phyloP scores from a whole-genome alignment of 768 basidiomycete genomes.

The Termitomyces titanicus region DNA sequence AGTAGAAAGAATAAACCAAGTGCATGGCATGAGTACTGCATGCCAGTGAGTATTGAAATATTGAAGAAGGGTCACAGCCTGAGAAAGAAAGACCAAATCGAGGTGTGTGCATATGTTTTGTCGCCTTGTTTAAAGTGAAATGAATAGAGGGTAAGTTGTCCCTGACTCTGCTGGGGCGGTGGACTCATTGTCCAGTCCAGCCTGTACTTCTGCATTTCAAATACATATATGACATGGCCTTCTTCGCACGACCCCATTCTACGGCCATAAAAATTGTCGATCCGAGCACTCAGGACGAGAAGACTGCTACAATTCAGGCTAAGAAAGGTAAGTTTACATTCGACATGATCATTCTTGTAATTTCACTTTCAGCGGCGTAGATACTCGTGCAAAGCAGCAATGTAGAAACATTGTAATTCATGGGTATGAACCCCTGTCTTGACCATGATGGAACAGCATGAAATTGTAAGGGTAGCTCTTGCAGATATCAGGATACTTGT shows the following conservation, averaged over 20 bases:
- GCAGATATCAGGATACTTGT: slow-evolving; percentile 86
- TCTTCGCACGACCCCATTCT: slow-evolving; percentile 64
- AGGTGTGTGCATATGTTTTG: slow-evolving; percentile 9
- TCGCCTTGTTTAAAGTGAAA: slow-evolving; percentile 6
- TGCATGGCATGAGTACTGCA: too few relatives aligned
- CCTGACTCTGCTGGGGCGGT: slow-evolving; percentile 18
- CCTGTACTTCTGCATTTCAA: background rate
- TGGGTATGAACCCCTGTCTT: slow-evolving; percentile 48
- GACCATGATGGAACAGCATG: background rate
- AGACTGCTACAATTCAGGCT: slow-evolving; percentile 20
- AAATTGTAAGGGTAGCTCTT: slow-evolving; percentile 45
- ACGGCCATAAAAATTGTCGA: slow-evolving; percentile 71
- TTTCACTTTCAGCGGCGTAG: slow-evolving; percentile 29
- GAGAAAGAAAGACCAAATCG: background rate
- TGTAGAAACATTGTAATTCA: slow-evolving; percentile 92
- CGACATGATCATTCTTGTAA: background rate
- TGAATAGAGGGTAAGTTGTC: background rate
- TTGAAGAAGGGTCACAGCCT: too few relatives aligned
- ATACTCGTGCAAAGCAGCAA: slow-evolving; percentile 59
- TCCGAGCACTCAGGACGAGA: slow-evolving; percentile 46
- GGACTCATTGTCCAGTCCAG: slow-evolving; percentile 13
- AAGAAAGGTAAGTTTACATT: slow-evolving; percentile 52
- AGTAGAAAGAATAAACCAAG: too few relatives aligned
- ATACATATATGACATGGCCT: slow-evolving; percentile 46
- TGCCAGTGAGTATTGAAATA: too few relatives aligned